phyloP scores from a whole-genome alignment of 1,284 basidiomycete genomes.

The Laetiporus sulphureus region DNA sequence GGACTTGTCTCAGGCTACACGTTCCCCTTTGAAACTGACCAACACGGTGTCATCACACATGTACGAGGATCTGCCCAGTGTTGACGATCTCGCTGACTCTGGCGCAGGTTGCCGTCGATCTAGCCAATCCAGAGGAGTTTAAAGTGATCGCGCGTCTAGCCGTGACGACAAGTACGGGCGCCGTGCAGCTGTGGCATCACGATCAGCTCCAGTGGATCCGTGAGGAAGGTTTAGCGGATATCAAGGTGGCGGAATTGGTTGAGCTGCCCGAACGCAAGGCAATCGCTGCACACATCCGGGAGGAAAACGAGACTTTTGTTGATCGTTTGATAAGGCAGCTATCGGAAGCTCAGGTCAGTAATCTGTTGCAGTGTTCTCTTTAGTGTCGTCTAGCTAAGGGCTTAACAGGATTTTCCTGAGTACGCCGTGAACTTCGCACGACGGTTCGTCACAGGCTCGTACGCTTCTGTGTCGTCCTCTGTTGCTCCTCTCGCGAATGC shows the following conservation, averaged over 20 bases:
- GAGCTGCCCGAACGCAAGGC: conserved; percentile 70
- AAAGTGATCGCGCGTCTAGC: conserved; percentile 44
- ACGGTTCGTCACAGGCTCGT: conserved; percentile 72
- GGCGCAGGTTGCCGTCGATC: conserved; percentile 50
- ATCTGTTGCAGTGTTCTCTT: not conserved
- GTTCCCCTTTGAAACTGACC: conserved; percentile 66
- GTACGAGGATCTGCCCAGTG: conserved; percentile 34
- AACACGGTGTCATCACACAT: conserved; percentile 68
- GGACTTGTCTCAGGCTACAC: conserved; percentile 57
- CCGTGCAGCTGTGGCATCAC: conserved; percentile 72
- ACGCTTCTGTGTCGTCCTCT: conserved; percentile 40
- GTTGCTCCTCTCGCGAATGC: conserved; percentile 33
- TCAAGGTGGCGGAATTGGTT: conserved; percentile 63
- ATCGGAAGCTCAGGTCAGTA: conserved; percentile 52
- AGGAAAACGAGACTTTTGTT: conserved; percentile 51
- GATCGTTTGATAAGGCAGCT: conserved; percentile 56
- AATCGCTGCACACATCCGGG: conserved; percentile 31
- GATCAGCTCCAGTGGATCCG: conserved; percentile 67
- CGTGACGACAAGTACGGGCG: conserved; percentile 72
- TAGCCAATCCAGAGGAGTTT: conserved; percentile 35
- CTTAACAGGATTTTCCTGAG: conserved; percentile 57
- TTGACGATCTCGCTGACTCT: not conserved
- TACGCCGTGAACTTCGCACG: conserved; percentile 63
- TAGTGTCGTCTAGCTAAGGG: conserved; percentile 2
- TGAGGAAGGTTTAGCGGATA: conserved; percentile 75